Evolutionary conservation across 2,329 filamentous ascomycete genomes (phyloP).

Genomic region (Aspergillus latus): DNA sequence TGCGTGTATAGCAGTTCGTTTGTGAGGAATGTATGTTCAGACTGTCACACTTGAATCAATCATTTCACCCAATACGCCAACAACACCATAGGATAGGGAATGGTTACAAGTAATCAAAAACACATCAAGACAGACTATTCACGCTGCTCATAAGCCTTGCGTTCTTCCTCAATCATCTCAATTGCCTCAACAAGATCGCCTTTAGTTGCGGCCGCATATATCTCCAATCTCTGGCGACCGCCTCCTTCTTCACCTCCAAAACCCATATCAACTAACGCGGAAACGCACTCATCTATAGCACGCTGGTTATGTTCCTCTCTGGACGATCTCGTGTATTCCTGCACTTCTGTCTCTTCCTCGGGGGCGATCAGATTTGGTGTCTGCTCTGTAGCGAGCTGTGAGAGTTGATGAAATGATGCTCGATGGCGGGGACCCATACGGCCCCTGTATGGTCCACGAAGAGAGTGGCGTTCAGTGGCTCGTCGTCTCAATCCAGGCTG

Average conservation of each 20-base stretch:
- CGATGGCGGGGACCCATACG: neutral
- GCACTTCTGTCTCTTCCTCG: neutral
- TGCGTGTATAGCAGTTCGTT: neutral
- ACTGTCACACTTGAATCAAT: neutral
- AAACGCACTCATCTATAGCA: constrained; percentile 40
- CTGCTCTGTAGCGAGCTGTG: neutral
- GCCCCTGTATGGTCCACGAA: constrained; percentile 13
- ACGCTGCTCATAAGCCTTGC: constrained; percentile 41
- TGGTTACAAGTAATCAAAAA: neutral
- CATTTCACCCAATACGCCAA: neutral
- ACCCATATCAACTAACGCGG: constrained; percentile 40
- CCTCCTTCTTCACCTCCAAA: constrained; percentile 39
- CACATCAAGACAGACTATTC: neutral
- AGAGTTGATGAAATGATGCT: constrained; percentile 1
- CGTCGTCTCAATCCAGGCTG: constrained; percentile 26
- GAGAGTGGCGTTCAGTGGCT: constrained; percentile 28
- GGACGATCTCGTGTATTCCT: neutral
- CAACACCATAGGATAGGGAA: neutral
- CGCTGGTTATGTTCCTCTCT: constrained; percentile 11
- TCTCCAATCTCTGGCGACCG: constrained; percentile 39
- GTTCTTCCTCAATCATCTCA: constrained; percentile 53
- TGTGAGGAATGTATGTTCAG: neutral
- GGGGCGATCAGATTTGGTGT: neutral
- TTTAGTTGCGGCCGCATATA: constrained; percentile 48
- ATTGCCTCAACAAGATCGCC: constrained; percentile 48